Evolutionary conservation across 208 protist genomes (phyloP), one percentile per base, ranked within the genome.

Genomic region (Acanthamoeba castellanii): DNA sequence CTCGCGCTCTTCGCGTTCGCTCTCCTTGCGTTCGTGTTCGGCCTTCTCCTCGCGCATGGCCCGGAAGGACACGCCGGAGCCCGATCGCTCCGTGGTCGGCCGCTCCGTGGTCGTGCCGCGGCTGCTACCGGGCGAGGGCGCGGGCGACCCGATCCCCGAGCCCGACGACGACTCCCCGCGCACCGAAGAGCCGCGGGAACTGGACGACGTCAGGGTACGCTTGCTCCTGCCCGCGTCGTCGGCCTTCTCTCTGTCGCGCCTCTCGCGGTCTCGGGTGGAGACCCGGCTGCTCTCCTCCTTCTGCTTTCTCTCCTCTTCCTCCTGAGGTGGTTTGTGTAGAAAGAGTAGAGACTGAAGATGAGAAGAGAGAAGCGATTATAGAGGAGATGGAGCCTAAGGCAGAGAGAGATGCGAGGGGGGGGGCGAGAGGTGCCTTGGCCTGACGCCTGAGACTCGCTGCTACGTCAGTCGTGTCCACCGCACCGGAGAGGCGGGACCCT

Each of bases 1-100:
- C 8, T 81, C 64, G 3, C n/a, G 64, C 64, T 72, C 64, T 16
- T 72, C 64, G 30, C 64, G 64, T 16, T 72, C 64, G 64, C 64
- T 0, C 30, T 81, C 72, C 16, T 32, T 42, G 30, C 72, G 30
- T 81, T 81, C 72, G 37, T 50, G 42, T 18, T 81, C 72, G n/a
- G 34, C 34, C 72, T 81, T 81, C 20, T 81, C 72, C 42, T 81
- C 72, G 42, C 72, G 72, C n/a, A 81, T 42, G 72, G 72, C 72
- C 8, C 72, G 72, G 42, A 81, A 81, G 37, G 72, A 81, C 42
- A 81, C 42, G 37, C 72, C 37, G 30, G 72, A 81, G 30, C 64
- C 64, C 22, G 64, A 70, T 34, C n/a, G n/a, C 64, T 25, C 20
- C 37, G 3, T 42, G 50, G 50, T 20, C 13, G 50, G 50, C 50